Base-by-base conservation (phyloP, 805 yeast species). In the Komagataella phaffii region DNA sequence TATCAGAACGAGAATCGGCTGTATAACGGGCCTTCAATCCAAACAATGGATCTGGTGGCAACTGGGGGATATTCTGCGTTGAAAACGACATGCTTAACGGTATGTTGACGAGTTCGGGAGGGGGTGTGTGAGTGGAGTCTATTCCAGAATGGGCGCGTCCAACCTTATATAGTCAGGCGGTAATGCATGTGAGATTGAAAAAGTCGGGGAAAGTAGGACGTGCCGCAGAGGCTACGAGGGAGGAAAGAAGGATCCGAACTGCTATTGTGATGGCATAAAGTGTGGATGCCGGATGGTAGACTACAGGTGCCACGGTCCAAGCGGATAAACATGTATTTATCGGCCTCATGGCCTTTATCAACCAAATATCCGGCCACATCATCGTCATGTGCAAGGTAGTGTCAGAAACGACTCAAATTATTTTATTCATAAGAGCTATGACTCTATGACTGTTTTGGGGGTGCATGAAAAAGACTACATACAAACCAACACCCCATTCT, bases 1-100 rank as follows among this genome's bases (percentile, higher is more conserved):
- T 90, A 54, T 70, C 68, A 2, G 74, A 17, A 53, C 91, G 72
- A 3, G 75, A 14, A 61, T 86, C 95, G 45, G 75, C 72, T 21
- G 65, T 60, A 61, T 69, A 80, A 63, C 91, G 74, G 46, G 83
- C 82, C 66, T 84, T 85, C 56, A 89, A 76, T 6, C 85, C 93
- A 60, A 89, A 90, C 51, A 89, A 75, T 6, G 96, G 89, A 67
- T 89, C 97, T 30, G 91, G 85, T 24, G 96, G 96, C 54, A 85
- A 69, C 59, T 75, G 78, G 49, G 74, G 74, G 56, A 85, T 73
- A 56, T 74, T 71, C 18, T 56, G 51, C 14, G 50, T n/a, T 48
- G 55, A 55, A 51, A 66, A 64, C 40, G 40, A 30, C 40, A 30
- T 30, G 40, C 40, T 30, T 30, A 30, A 5, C 40, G 14, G n/a